Conservation (phyloP, 768 basidiomycete genomes). For the Daedaleopsis nitida region DNA sequence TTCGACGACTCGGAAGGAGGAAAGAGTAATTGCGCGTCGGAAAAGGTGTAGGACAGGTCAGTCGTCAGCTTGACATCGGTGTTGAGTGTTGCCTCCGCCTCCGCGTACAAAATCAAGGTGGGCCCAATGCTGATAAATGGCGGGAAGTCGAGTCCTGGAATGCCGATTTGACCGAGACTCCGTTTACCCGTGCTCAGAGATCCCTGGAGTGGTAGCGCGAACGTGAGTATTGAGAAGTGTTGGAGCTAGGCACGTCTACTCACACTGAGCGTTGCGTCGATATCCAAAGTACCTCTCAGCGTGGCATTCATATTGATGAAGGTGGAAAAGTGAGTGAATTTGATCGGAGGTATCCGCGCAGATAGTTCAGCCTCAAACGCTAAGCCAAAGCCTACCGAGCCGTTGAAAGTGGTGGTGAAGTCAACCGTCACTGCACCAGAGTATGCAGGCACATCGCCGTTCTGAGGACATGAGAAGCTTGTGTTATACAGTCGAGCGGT, state of each 20-base stretch:
- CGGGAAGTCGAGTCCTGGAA: conserved; percentile 54
- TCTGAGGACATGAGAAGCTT: conserved; percentile 20
- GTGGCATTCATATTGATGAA: conserved; percentile 37
- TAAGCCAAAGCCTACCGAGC: conserved; percentile 35
- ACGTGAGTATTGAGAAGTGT: not conserved
- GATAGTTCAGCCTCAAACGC: conserved; percentile 31
- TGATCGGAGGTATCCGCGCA: conserved; percentile 44
- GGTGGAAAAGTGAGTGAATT: not conserved
- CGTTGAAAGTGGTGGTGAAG: conserved; percentile 33
- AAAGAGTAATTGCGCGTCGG: conserved; percentile 44
- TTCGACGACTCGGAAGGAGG: conserved; percentile 35
- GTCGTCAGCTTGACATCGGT: conserved; percentile 43
- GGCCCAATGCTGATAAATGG: conserved; percentile 52
- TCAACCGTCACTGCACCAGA: conserved; percentile 22
- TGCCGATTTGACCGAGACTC: conserved; percentile 40
- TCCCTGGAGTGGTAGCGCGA: conserved; percentile 26
- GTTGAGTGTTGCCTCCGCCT: conserved; percentile 30
- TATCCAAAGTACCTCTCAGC: conserved; percentile 40
- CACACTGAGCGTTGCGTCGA: conserved; percentile 42
- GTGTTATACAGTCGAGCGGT: conserved; percentile 20
- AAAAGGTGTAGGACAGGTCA: conserved; percentile 44
- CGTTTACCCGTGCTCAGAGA: conserved; percentile 45
- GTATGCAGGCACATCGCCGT: conserved; percentile 17
- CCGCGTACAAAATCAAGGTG: conserved; percentile 43
- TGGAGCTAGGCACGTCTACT: not conserved